These are phyloP conservation scores for Aspergillus vadensis DNA, from an alignment of 2,329 filamentous ascomycete genomes.

Conservation along the genomic window DNA sequence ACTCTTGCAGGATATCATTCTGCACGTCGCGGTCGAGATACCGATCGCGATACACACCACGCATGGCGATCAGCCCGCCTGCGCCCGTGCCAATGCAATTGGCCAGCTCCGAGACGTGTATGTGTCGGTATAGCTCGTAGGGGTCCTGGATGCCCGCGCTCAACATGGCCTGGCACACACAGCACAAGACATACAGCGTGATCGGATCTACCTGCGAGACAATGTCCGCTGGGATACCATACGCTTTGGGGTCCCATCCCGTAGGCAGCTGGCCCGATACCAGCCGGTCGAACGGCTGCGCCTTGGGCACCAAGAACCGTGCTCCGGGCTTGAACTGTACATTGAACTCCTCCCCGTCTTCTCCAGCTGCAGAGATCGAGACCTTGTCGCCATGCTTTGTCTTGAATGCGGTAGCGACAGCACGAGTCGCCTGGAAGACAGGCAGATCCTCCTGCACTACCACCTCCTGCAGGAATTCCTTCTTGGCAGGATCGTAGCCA, in stretches of 20 bases:
- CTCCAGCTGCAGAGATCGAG: background rate
- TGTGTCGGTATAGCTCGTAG: conserved; percentile 99
- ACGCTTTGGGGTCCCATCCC: conserved; percentile 93
- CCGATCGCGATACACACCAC: conserved; percentile 93
- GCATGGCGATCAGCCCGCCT: conserved; percentile 82
- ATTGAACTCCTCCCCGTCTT: conserved; percentile 46
- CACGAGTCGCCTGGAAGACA: conserved; percentile 59
- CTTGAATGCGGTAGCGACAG: background rate
- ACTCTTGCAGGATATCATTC: conserved; percentile 96
- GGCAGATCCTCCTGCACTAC: conserved; percentile 93
- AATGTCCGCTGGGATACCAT: conserved; percentile 93
- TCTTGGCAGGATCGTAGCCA: conserved; percentile 76
- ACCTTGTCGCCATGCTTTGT: background rate
- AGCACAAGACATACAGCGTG: conserved; percentile 87
- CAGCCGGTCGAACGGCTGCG: background rate
- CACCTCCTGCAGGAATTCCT: conserved; percentile 92
- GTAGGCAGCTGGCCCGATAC: conserved; percentile 93
- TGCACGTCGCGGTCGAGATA: conserved; percentile 92
- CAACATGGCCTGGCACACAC: conserved; percentile 82
- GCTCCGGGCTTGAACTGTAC: conserved; percentile 91
- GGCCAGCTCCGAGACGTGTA: conserved; percentile 91
- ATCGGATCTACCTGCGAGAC: conserved; percentile 93
- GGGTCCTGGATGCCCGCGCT: conserved; percentile 92
- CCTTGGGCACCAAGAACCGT: conserved; percentile 57
- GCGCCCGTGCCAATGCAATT: conserved; percentile 97